Evolutionary conservation across 208 protist species (phyloP).

Genomic region (Wallacemonas rigidus): DNA sequence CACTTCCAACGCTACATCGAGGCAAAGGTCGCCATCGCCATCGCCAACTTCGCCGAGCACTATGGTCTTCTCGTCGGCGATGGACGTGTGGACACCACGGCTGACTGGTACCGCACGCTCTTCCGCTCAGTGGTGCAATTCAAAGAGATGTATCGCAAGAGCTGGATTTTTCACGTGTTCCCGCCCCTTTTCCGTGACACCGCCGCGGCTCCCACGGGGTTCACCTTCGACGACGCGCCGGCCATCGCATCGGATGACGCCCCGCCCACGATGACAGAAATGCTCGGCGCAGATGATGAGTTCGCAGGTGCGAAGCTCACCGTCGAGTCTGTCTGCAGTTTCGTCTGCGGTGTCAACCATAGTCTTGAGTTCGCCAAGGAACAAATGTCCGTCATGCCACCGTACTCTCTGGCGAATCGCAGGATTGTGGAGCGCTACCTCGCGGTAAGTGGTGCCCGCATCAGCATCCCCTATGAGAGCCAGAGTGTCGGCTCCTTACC

Average conservation of each 20-base stretch:
- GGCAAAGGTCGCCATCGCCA: constrained; percentile 44
- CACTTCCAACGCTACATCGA: constrained; percentile 49
- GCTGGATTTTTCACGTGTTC: constrained; percentile 55
- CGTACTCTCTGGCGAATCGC: constrained; percentile 10
- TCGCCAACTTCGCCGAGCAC: constrained; percentile 46
- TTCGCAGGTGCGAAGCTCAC: constrained; percentile 1
- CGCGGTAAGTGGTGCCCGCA: constrained; percentile 33
- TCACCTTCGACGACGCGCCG: background rate
- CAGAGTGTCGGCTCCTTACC: constrained; percentile 34
- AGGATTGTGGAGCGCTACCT: constrained; percentile 47
- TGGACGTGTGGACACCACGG: constrained; percentile 36
- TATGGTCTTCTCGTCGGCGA: constrained; percentile 40
- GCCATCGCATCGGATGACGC: background rate
- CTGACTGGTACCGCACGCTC: constrained; percentile 46
- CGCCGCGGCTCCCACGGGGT: background rate
- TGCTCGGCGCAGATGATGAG: constrained; percentile 24
- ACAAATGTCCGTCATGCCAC: background rate
- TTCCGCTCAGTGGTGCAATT: constrained; percentile 40
- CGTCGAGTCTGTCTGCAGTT: constrained; percentile 5
- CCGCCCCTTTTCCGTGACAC: constrained; percentile 26
- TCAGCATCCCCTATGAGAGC: constrained; percentile 46
- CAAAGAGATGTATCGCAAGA: constrained; percentile 42
- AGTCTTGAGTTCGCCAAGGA: constrained; percentile 10
- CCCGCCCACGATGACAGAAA: constrained; percentile 36
- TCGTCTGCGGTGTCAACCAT: constrained; percentile 4